phyloP scores from a whole-genome alignment of 164 flowering plant species.

The Annona squamosa region DNA sequence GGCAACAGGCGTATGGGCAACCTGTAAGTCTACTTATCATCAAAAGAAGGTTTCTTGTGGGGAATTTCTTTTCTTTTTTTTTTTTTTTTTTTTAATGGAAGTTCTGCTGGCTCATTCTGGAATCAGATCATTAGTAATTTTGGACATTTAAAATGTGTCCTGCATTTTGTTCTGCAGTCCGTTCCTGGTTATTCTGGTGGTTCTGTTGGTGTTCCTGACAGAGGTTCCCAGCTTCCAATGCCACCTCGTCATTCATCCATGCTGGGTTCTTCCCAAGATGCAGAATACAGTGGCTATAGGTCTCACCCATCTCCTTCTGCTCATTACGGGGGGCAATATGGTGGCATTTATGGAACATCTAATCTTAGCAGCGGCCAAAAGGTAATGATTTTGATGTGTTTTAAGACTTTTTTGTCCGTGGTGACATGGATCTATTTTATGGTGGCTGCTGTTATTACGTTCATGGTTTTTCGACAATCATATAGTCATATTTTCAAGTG shows the following conservation, averaged over 20 bases:
- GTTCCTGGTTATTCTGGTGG: conserved; percentile 41
- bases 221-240: conserved; percentile 38
- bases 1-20: conserved; percentile 69
- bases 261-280: conserved; percentile 50
- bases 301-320: conserved; percentile 40
- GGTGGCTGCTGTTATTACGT: no score
- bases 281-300: conserved; percentile 61
- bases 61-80: not conserved
- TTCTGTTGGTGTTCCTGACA: conserved; percentile 48
- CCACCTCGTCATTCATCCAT: conserved; percentile 50
- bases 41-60: no score
- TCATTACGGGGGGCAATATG: conserved; percentile 78
- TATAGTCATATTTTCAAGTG: not conserved
- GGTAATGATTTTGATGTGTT: conserved; percentile 25
- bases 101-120: not conserved
- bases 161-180: conserved; percentile 30
- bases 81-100: not conserved
- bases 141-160: not conserved
- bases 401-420: not conserved
- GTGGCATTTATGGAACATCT: conserved; percentile 60
- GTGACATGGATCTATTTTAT: not conserved
- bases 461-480: not conserved
- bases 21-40: conserved; percentile 31
- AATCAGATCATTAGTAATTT: not conserved
- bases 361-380: conserved; percentile 44